Evolutionary conservation across 2,329 filamentous ascomycete genomes (phyloP).

Genomic region (Aureobasidium melanogenum): DNA sequence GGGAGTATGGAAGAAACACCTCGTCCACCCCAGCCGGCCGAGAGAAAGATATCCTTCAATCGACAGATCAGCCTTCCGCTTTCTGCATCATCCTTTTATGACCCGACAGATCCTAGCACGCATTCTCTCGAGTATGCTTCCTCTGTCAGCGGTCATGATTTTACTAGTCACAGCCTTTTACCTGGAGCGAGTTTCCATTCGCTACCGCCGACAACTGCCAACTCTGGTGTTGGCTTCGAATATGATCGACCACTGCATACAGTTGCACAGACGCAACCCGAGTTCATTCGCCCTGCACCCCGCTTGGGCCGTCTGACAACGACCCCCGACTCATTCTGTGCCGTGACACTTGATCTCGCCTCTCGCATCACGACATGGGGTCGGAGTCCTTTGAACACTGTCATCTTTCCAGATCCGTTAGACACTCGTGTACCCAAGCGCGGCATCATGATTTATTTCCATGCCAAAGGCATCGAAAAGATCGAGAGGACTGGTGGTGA

Average conservation of each 20-base stretch:
- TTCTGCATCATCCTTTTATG: conserved; percentile 37
- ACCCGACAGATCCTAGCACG: conserved; percentile 34
- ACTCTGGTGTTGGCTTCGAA: neutral
- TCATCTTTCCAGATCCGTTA: conserved; percentile 51
- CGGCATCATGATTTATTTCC: conserved; percentile 69
- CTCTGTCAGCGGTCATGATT: conserved; percentile 37
- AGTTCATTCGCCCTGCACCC: conserved; percentile 31
- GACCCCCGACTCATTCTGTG: conserved; percentile 55
- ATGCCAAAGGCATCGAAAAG: conserved; percentile 58
- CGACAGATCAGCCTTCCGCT: conserved; percentile 36
- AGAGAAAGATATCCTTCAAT: conserved; percentile 23
- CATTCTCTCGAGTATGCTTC: conserved; percentile 40
- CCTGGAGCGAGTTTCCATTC: conserved; percentile 17
- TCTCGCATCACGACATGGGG: conserved; percentile 69
- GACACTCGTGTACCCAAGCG: conserved; percentile 73
- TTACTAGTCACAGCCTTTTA: conserved; percentile 21
- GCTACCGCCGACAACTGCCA: conserved; percentile 9
- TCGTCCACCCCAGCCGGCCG: conserved; percentile 15
- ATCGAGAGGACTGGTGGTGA: conserved; percentile 42
- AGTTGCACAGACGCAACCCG: conserved; percentile 11
- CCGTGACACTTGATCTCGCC: conserved; percentile 56
- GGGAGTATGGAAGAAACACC: conserved; percentile 21
- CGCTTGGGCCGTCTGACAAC: conserved; percentile 59
- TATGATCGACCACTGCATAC: conserved; percentile 11
- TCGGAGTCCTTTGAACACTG: conserved; percentile 58